These are phyloP conservation scores for Bjerkandera adusta DNA, from an alignment of 1,284 basidiomycete genomes.

Conservation along the genomic window DNA sequence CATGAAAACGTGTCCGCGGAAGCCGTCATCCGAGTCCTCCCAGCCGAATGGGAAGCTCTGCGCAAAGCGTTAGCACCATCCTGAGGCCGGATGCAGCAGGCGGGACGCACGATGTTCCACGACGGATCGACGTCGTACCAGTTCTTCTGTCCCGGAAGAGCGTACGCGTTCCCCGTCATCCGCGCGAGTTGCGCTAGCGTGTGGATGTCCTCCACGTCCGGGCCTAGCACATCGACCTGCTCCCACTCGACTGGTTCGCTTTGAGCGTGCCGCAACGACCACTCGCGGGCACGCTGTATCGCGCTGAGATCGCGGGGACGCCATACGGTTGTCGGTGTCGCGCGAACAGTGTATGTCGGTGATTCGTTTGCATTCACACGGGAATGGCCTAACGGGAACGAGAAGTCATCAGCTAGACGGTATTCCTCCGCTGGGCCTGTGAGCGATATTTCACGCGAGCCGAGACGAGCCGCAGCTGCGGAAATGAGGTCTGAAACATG, in stretches of 20 bases:
- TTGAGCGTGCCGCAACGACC: constrained; percentile 46
- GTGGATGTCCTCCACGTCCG: constrained; percentile 77
- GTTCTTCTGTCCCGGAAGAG: constrained; percentile 59
- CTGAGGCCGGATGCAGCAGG: not conserved
- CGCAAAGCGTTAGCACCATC: not conserved
- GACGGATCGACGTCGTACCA: constrained; percentile 82
- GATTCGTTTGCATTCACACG: not conserved
- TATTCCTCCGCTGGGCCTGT: constrained; percentile 12
- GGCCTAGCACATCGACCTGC: constrained; percentile 48
- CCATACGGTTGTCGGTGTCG: constrained; percentile 51
- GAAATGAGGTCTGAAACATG: constrained; percentile 1
- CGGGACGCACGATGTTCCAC: constrained; percentile 69
- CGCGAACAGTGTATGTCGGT: not conserved
- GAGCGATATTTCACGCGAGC: constrained; percentile 9
- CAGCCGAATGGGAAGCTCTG: constrained; percentile 91
- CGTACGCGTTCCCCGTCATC: constrained; percentile 92
- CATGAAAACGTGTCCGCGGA: constrained; percentile 89
- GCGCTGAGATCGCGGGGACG: constrained; percentile 53
- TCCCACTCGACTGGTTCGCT: constrained; percentile 61
- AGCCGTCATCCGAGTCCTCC: constrained; percentile 78
- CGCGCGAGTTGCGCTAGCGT: constrained; percentile 85
- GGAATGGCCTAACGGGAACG: not conserved
- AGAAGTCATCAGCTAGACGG: not conserved
- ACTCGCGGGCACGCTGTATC: constrained; percentile 48
- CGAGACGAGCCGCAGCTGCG: not conserved